Base-by-base conservation (phyloP, 805 yeast genomes). In the Cyberlindnera americana region DNA sequence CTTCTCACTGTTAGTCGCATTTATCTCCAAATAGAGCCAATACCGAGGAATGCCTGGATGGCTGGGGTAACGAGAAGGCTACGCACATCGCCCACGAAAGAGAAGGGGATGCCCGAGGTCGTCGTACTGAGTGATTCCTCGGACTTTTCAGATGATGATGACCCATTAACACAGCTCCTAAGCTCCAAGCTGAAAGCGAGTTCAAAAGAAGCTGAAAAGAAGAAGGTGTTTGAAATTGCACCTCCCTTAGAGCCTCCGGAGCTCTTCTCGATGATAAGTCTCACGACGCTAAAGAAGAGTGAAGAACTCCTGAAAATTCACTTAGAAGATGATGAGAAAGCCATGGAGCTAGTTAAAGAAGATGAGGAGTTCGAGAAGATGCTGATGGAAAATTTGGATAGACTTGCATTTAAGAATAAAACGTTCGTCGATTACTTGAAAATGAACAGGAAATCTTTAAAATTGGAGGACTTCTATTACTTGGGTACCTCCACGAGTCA, bases 301-400 rank as follows among this genome's bases (percentile, higher is more conserved):
- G 33, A 32, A 5, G 39, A 40, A 18, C 29, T 46, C 9, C 8
- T 19, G 5, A 15, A 32, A 14, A 23, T 31, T n/a, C 49, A 46
- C 17, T 19, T 34, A 22, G 22, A 42, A 14, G 49, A 42, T 17
- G 49, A 46, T 27, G 19, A 24, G 7, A 28, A 23, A 8, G 46
- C 49, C 3, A 3, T 31, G 23, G 26, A 11, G 9, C 28, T 35
- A 4, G 19, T 46, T 13, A 32, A 19, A 19, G 36, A 32, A 16
- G 45, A 46, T 15, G 47, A 46, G 13, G 33, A 35, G 9, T 46
- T 46, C 23, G 30, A 32, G n/a, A 19, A 37, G 12, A 35, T 30
- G 39, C 21, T 42, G 26, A n/a, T 26, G 17, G 12, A 27, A 19
- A 31, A 12, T 12, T 31, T 46, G 25, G 37, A 42, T 13, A 21